A percentile compares a stretch with the other conserved stretches of the same genome.
Conservation (phyloP, 495 filamentous ascomycete genomes). For the Trichoderma erinaceum region DNA sequence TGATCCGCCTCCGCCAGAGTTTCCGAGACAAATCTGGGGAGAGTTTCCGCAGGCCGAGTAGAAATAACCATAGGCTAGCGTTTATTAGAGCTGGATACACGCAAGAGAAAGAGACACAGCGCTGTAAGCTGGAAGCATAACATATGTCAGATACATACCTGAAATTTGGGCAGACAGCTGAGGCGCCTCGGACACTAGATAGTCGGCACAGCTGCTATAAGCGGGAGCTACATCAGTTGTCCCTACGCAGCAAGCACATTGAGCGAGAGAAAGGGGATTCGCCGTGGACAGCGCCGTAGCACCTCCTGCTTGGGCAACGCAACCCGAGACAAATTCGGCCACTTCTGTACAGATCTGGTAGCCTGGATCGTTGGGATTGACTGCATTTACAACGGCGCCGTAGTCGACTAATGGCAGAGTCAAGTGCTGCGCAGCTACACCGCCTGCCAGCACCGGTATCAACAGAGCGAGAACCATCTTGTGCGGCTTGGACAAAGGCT, state of each 20-base stretch:
- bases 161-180: not conserved
- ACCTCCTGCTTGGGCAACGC: not conserved
- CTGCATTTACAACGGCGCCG: not conserved
- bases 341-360: not conserved
- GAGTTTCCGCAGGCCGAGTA: constrained; percentile 2
- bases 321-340: not conserved
- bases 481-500: not conserved
- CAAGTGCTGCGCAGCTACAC: not conserved
- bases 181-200: constrained; percentile 1
- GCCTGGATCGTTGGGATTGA: not conserved
- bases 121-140: not conserved
- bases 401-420: constrained; percentile 3
- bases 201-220: constrained; percentile 8
- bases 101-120: not conserved
- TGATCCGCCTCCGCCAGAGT: not conserved
- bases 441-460: not conserved
- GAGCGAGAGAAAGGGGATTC: not conserved
- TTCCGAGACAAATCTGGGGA: not conserved
- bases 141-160: not conserved
- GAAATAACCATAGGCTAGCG: not conserved
- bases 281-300: not conserved
- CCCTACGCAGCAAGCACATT: constrained; percentile 9
- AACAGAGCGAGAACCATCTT: not conserved
- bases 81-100: not conserved
- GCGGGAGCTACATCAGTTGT: not conserved